These are phyloP conservation scores for Monosporascus sp. DNA, from an alignment of 2,329 filamentous ascomycete species.

Conservation along the genomic window DNA sequence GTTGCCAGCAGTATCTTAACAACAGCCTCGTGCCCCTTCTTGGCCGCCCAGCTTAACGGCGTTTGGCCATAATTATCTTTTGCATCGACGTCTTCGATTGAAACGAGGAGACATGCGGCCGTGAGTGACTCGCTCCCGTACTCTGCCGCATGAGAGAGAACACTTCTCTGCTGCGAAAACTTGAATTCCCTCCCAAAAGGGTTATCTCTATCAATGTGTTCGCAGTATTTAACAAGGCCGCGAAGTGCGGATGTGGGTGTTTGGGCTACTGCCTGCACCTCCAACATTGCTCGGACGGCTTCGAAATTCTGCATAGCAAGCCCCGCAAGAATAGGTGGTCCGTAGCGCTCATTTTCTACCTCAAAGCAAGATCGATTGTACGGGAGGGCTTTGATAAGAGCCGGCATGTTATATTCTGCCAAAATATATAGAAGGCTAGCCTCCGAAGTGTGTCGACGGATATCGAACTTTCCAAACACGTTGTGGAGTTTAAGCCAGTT, in stretches of 20 bases:
- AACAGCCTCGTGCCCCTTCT: too few relatives aligned
- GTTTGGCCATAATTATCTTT: too few relatives aligned
- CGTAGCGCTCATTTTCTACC: neutral
- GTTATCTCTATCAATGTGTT: neutral
- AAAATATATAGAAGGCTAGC: neutral
- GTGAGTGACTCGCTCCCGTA: too few relatives aligned
- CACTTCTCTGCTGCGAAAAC: neutral
- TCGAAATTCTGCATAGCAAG: neutral
- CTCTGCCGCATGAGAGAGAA: neutral
- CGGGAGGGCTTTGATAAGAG: neutral
- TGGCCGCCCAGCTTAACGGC: too few relatives aligned
- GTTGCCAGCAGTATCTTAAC: too few relatives aligned
- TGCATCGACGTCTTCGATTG: too few relatives aligned
- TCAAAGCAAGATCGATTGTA: neutral
- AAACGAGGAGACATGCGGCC: neutral
- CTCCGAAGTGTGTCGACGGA: neutral
- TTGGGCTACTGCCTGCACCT: neutral
- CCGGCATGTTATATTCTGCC: neutral
- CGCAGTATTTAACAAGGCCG: neutral
- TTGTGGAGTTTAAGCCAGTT: neutral
- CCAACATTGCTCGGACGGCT: neutral
- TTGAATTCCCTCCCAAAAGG: neutral
- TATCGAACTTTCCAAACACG: neutral
- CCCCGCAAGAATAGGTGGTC: neutral
- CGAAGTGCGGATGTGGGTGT: too few relatives aligned